Evolutionary conservation across 148 eudicot species (phyloP).

Genomic region (Fagopyrum homotropicum): DNA sequence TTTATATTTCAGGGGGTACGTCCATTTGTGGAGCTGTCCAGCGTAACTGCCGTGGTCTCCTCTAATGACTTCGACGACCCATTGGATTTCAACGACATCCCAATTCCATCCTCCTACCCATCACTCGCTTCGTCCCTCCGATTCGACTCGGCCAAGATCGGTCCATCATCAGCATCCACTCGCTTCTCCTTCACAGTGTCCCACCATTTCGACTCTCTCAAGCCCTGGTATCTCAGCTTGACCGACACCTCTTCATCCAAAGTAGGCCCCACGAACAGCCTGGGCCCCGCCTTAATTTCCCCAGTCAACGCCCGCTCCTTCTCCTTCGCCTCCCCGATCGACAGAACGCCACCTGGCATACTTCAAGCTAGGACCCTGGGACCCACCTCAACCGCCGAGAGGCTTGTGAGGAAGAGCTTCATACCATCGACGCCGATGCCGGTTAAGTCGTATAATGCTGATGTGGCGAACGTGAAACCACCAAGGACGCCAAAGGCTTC

Average conservation of each 20-base stretch:
- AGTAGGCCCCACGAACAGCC: constrained; percentile 46
- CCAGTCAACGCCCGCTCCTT: constrained; percentile 65
- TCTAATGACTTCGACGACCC: constrained; percentile 68
- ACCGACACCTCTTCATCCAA: constrained; percentile 61
- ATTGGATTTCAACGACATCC: constrained; percentile 58
- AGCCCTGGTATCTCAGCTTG: constrained; percentile 83
- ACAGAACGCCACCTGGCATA: constrained; percentile 45
- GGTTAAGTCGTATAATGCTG: constrained; percentile 59
- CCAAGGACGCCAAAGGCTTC: constrained; percentile 86
- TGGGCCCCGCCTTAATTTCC: constrained; percentile 49
- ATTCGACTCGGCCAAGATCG: constrained; percentile 65
- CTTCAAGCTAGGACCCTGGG: constrained; percentile 14
- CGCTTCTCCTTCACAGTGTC: constrained; percentile 92
- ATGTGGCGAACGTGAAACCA: constrained; percentile 34
- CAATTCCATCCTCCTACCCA: constrained; percentile 51
- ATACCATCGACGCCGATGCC: constrained; percentile 92
- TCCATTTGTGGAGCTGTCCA: constrained; percentile 77
- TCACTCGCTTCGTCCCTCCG: constrained; percentile 73
- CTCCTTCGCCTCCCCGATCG: constrained; percentile 80
- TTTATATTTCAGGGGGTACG: constrained; percentile 56
- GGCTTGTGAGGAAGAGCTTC: constrained; percentile 45
- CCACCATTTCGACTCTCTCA: constrained; percentile 70
- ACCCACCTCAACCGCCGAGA: not conserved
- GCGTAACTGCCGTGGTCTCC: constrained; percentile 48
- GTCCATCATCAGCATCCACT: constrained; percentile 74